Base-by-base conservation (phyloP, 2,329 filamentous ascomycete species). In the Claviceps sp. region DNA sequence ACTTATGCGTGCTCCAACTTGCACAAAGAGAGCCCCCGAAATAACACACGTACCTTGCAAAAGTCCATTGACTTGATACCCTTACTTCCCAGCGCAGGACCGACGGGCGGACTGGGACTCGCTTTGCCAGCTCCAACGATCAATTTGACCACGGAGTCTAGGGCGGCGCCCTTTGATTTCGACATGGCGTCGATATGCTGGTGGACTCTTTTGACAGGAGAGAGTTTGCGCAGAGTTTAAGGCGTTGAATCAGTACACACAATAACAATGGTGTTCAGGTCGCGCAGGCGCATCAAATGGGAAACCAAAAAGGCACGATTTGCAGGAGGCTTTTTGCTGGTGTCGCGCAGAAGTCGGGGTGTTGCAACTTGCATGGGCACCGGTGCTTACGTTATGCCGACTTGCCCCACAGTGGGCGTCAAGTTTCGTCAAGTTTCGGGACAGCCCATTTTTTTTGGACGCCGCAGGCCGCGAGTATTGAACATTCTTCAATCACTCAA, bases 61-160 rank as follows among this genome's bases (percentile, higher is more conserved):
- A 97, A 98, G 72, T 98, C 93, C 85, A 98, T 98, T 54, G 87
- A 94, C 76, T 98, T 98, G 56, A 98, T 87, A 76, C 93, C 93
- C 75, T 96, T 97, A 68, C 85, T 91, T 72, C 93, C 93, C 58
- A 98, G 79, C 51, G 93, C 93, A 54, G 93, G 93, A 75, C 93
- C 93, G 63, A 98, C 90, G 4, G 93, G 93, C 38, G 93, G 93
- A 71, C 89, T 94, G 34, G 93, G 93, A 63, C 84, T 91, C 55
- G 93, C 93, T 70, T 96, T 89, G 26, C 93, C 93, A 53, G 93
- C 93, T 62, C 91, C 93, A 56, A 98, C 93, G 60, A 98, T 95
- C 69, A 98, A 80, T 75, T 97, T 98, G 67, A 98, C 90, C 55
- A 97, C 83, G 70, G 87, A 82, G 64, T 94, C 79, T 42, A 70